Base-by-base conservation (phyloP, 352 stramenopile genomes). In the Phytophthora sansomeana region DNA sequence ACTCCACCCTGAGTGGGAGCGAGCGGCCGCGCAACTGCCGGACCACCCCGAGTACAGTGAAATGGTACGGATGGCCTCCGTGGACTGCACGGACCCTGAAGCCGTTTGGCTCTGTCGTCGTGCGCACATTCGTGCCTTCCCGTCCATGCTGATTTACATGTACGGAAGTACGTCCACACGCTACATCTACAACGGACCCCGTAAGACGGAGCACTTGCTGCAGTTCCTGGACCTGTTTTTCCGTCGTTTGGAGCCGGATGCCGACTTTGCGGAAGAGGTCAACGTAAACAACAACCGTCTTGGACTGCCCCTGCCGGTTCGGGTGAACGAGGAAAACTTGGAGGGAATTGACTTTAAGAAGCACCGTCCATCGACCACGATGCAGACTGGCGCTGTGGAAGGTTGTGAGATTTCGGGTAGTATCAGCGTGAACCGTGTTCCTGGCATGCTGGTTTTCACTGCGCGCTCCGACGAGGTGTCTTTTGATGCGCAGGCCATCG, bases 141-240 rank as follows among this genome's bases (percentile, higher is more conserved):
- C 87, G n/a, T 91, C 85, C 26, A 93, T 96, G 81, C 71, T 94
- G 32, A 94, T 94, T 51, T 94, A 94, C 76, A 90, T 94, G 77
- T 94, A 91, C 60, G 86, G 84, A 55, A 85, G 77, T 33, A 92
- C 82, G 30, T 86, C 74, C 43, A 94, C 86, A 42, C 77, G 81
- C 9, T 94, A 87, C 67, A 92, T 94, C 48, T 94, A 94, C 71
- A 94, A 90, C 53, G 86, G 86, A 8, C 86, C 86, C 9, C 86
- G 86, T 59, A 89, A 82, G 60, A 72, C 78, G 8, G 78, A 91
- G 63, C 85, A 92, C 50, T 41, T 94, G 53, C 58, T 94, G 30
- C 86, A 92, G 59, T 94, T 94, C 55, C 60, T 94, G n/a, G 86
- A 94, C 43, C 57, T 94, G 6, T 94, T 94, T 39, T 94, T 90